Base-by-base conservation (phyloP, 2,329 filamentous ascomycete genomes). In the Neophaeococcomyces mojaviensis region DNA sequence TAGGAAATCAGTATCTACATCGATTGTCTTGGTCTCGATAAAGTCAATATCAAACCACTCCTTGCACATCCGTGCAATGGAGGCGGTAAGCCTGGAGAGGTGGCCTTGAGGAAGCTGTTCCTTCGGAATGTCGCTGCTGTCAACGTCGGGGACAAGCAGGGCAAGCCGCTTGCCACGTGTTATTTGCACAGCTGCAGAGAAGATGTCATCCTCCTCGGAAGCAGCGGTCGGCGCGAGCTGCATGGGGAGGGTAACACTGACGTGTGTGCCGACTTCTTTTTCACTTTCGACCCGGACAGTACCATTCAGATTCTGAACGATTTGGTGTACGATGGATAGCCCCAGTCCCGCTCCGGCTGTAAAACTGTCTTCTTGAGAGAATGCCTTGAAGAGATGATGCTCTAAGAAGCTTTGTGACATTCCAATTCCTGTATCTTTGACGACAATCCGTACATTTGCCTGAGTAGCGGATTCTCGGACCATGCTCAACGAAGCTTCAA, bases 341-440 rank as follows among this genome's bases (percentile, higher is more conserved):
- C 81, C 80, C 0, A 84, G 64, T 0, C 81, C 81, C 1, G 74
- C 76, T 0, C 81, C 80, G 0, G 72, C 67, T 0, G 70, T 63
- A 1, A 82, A 58, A 1, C 62, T 57, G 33, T 81, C 69, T 54
- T 83, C 80, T 48, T 84, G 79, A 0, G 69, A 64, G 51, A 84
- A 84, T 0, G 79, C 73, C 0, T 68, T 72, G 56, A 79, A 84
- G 7, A 63, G 33, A 13, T 55, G 49, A 22, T 55, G 57, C 5
- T 55, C 59, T 36, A 49, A 54, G 60, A 48, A 54, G 13, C 41
- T 38, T 28, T 24, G 57, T 50, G 10, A 51, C 52, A 64, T 64
- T 4, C 61, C 61, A 4, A 53, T 52, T 8, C 61, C 61, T 0
- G 60, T 61, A 32, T 64, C 61, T 22, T 53, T 55, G 12, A 64